Evolutionary conservation across 306 rosid genomes (phyloP).

Genomic region (Inga oerstediana): DNA sequence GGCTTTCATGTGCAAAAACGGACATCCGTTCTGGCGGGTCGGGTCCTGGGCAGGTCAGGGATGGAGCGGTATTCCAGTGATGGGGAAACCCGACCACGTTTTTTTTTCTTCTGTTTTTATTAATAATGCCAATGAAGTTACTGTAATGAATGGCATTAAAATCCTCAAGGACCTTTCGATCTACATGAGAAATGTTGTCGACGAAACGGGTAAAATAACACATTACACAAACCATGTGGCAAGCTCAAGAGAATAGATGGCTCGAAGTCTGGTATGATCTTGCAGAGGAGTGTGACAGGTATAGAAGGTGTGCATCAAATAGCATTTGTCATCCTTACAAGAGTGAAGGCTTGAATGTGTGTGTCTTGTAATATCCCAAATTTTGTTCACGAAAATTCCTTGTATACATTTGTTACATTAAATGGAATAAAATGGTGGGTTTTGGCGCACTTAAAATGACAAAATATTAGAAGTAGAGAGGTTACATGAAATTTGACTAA

Average conservation of each 20-base stretch:
- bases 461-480: too few relatives aligned
- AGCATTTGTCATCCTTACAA: slow-evolving; percentile 41
- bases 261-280: slow-evolving; percentile 19
- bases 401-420: too few relatives aligned
- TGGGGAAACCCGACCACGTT: background rate
- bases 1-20: background rate
- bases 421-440: too few relatives aligned
- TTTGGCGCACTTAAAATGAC: too few relatives aligned
- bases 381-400: too few relatives aligned
- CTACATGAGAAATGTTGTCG: background rate
- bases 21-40: slow-evolving; percentile 14
- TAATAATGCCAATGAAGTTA: slow-evolving; percentile 7
- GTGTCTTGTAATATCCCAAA: background rate
- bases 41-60: slow-evolving; percentile 44
- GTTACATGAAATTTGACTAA: too few relatives aligned
- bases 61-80: slow-evolving; percentile 32
- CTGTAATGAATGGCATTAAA: too few relatives aligned
- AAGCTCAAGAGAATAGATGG: background rate
- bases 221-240: background rate
- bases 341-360: slow-evolving; percentile 26
- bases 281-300: slow-evolving; percentile 44
- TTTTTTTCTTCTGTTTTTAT: background rate
- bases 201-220: background rate
- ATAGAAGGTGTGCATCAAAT: slow-evolving; percentile 38
- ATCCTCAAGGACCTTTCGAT: background rate